phyloP scores from a whole-genome alignment of 1,139 yeast species.

The Kodamaea alishanica region DNA sequence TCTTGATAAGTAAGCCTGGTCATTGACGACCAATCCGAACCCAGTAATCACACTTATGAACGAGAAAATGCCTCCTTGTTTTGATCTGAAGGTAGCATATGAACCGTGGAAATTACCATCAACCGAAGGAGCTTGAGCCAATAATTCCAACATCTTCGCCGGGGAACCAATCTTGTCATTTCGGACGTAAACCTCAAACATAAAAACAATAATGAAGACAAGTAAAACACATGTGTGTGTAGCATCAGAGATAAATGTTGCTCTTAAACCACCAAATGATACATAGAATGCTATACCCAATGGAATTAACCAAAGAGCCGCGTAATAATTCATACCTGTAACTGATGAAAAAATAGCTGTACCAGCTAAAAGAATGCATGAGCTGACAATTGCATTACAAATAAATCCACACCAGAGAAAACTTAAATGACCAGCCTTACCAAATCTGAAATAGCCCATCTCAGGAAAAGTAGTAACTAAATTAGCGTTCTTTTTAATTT shows the following conservation, averaged over 20 bases:
- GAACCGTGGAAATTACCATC: slow-evolving; percentile 45
- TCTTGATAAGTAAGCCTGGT: slow-evolving; percentile 47
- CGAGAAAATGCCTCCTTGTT: slow-evolving; percentile 36
- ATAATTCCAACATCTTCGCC: slow-evolving; percentile 41
- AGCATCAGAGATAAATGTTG: slow-evolving; percentile 46
- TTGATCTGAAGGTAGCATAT: slow-evolving; percentile 43
- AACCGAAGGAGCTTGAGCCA: slow-evolving; percentile 34
- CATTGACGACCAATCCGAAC: slow-evolving; percentile 68
- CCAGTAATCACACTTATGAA: slow-evolving; percentile 33
- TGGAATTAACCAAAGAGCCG: slow-evolving; percentile 34
- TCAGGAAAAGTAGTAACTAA: slow-evolving; percentile 40
- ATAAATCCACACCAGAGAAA: slow-evolving; percentile 36
- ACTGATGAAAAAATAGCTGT: slow-evolving; percentile 33
- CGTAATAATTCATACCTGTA: slow-evolving; percentile 35
- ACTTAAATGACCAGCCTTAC: slow-evolving; percentile 33
- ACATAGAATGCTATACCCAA: slow-evolving; percentile 41
- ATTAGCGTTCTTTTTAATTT: slow-evolving; percentile 37
- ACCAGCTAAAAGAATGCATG: slow-evolving; percentile 39
- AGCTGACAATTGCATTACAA: slow-evolving; percentile 35
- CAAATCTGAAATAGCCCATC: slow-evolving; percentile 35
- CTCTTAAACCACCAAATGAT: slow-evolving; percentile 44
- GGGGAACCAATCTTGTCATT: slow-evolving; percentile 46
- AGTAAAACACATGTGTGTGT: slow-evolving; percentile 41
- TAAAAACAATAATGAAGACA: slow-evolving; percentile 37
- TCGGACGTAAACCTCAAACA: slow-evolving; percentile 40